Evolutionary conservation across 345 rosid species (phyloP).

Genomic region (Garcia nutans): DNA sequence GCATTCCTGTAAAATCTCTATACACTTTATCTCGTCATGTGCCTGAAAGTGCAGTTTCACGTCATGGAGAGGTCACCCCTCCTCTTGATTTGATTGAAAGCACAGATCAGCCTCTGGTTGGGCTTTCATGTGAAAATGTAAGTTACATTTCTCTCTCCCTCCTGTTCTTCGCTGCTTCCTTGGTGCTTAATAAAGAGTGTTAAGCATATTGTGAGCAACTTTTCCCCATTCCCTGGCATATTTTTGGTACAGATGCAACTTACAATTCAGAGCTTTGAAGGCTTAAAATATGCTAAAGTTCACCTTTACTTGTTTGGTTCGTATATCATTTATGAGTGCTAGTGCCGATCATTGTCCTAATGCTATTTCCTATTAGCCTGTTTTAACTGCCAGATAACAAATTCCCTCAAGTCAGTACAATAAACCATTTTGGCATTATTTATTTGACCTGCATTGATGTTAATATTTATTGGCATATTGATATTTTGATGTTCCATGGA

Average conservation of each 20-base stretch:
- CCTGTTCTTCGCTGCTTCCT: not conserved
- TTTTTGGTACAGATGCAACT: too few relatives aligned
- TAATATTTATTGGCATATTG: too few relatives aligned
- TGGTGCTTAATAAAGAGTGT: not conserved
- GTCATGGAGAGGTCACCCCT: slow-evolving; percentile 39
- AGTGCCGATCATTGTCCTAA: not conserved
- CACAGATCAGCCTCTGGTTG: slow-evolving; percentile 23
- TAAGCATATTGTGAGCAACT: not conserved
- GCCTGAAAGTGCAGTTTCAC: slow-evolving; percentile 43
- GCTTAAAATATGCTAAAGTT: not conserved
- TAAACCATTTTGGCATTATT: too few relatives aligned
- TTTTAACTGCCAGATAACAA: too few relatives aligned
- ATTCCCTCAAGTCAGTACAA: not conserved
- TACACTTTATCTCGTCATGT: slow-evolving; percentile 25
- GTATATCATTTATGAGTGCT: too few relatives aligned
- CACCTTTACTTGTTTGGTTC: not conserved
- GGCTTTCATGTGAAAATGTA: slow-evolving; percentile 41
- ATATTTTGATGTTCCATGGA: not conserved
- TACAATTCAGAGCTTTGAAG: too few relatives aligned
- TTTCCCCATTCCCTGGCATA: too few relatives aligned
- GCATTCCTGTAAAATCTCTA: slow-evolving; percentile 34
- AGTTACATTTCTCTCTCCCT: slow-evolving; percentile 23
- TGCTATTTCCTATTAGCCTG: not conserved
- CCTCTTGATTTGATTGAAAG: slow-evolving; percentile 39
- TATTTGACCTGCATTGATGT: too few relatives aligned